Evolutionary conservation across 306 rosid species (phyloP).

Genomic region (Dryas drummondii): DNA sequence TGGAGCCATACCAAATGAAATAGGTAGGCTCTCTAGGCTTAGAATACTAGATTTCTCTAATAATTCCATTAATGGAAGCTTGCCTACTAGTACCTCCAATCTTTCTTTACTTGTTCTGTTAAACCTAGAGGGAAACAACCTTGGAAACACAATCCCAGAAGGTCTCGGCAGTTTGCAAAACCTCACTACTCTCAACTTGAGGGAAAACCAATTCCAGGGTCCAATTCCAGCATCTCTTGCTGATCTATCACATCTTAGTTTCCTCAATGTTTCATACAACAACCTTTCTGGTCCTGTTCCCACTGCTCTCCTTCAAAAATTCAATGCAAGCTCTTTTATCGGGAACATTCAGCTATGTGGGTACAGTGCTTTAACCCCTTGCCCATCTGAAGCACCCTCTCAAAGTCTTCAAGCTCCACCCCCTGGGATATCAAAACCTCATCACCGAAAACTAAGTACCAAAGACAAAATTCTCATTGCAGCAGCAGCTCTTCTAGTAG

Average conservation of each 20-base stretch:
- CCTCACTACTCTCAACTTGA: slow-evolving; percentile 57
- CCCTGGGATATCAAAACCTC: slow-evolving; percentile 28
- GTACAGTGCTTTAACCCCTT: slow-evolving; percentile 49
- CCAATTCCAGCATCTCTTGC: slow-evolving; percentile 61
- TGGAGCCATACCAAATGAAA: slow-evolving; percentile 53
- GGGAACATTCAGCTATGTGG: slow-evolving; percentile 82
- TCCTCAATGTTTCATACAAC: slow-evolving; percentile 74
- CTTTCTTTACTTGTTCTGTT: slow-evolving; percentile 44
- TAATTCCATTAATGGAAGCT: slow-evolving; percentile 55
- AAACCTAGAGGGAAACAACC: slow-evolving; percentile 48
- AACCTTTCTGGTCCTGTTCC: slow-evolving; percentile 84
- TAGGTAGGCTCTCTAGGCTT: slow-evolving; percentile 56
- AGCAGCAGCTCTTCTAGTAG: slow-evolving; percentile 63
- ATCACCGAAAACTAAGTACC: slow-evolving; percentile 56
- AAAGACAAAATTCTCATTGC: slow-evolving; percentile 80
- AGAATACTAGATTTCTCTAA: slow-evolving; percentile 49
- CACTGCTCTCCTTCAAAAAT: slow-evolving; percentile 45
- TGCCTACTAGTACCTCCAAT: slow-evolving; percentile 38
- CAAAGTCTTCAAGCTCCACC: slow-evolving; percentile 38
- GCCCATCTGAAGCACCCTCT: slow-evolving; percentile 65
- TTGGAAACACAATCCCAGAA: slow-evolving; percentile 48
- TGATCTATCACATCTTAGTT: slow-evolving; percentile 40
- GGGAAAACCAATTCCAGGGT: slow-evolving; percentile 57
- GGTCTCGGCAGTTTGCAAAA: slow-evolving; percentile 46
- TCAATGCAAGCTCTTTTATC: slow-evolving; percentile 66